Conservation (phyloP, 2,329 filamentous ascomycete species). For the Cytospora mali region DNA sequence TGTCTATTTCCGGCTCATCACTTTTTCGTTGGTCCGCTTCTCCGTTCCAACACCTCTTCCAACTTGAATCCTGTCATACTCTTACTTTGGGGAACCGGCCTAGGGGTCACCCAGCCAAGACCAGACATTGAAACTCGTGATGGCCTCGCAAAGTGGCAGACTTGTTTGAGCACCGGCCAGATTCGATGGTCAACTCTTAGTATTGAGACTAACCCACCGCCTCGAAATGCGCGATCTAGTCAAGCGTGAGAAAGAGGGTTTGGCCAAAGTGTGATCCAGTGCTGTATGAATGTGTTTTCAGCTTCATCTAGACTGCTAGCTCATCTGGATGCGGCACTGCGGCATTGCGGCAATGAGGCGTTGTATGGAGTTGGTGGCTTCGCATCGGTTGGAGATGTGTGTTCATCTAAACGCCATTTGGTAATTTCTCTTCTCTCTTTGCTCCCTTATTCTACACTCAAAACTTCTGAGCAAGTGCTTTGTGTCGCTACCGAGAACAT, state of each 20-base stretch:
- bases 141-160: conserved; percentile 1
- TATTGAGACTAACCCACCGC: background rate
- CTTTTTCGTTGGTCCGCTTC: background rate
- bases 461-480: no score
- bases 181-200: background rate
- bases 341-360: no score
- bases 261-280: background rate
- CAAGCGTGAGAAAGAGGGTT: background rate
- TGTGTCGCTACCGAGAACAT: no score
- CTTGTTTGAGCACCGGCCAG: conserved; percentile 10
- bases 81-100: background rate
- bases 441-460: no score
- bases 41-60: background rate
- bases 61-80: background rate
- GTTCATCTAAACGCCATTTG: background rate
- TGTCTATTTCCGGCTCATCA: conserved; percentile 18
- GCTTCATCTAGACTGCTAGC: background rate
- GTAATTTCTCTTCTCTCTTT: background rate
- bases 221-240: background rate
- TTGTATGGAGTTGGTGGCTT: background rate
- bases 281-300: background rate
- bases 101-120: background rate
- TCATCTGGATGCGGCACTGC: background rate
- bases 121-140: background rate
- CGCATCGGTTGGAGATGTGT: background rate